These are phyloP conservation scores for Aegilops tauschii DNA, from an alignment of 176 grass and related monocot genomes.

Conservation along the genomic window DNA sequence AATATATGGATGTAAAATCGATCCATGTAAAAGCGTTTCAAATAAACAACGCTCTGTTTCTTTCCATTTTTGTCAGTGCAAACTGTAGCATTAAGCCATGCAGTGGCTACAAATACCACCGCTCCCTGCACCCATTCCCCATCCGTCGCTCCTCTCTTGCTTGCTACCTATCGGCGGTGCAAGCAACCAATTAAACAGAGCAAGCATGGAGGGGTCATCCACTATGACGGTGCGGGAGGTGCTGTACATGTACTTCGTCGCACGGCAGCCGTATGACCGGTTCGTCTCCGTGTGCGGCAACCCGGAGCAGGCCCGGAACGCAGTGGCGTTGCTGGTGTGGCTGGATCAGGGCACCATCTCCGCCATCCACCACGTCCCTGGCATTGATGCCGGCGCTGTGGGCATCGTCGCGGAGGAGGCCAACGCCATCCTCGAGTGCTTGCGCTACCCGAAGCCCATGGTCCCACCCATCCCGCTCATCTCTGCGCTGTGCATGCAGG, in stretches of 20 bases:
- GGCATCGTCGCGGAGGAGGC: conserved; percentile 22
- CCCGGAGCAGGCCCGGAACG: conserved; percentile 38
- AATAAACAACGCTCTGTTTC: too few relatives aligned
- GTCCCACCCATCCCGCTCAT: conserved; percentile 35
- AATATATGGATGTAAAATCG: too few relatives aligned
- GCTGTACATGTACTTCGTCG: conserved; percentile 30
- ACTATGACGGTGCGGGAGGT: conserved; percentile 44
- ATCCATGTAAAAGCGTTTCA: too few relatives aligned
- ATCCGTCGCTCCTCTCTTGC: not conserved
- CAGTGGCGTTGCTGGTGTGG: conserved; percentile 51
- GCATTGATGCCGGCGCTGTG: not conserved
- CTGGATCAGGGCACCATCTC: conserved; percentile 34
- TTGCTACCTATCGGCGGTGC: not conserved
- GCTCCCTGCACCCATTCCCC: not conserved
- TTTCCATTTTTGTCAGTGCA: not conserved
- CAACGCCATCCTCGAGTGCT: conserved; percentile 37
- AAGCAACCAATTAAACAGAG: too few relatives aligned
- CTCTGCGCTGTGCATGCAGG: not conserved
- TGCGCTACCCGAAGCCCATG: not conserved
- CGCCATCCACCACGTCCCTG: not conserved
- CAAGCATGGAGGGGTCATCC: not conserved
- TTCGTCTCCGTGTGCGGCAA: conserved; percentile 1
- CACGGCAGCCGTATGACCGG: conserved; percentile 36
- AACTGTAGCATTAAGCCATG: not conserved
- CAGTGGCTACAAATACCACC: not conserved